A percentile compares a stretch with the other conserved stretches of the same genome.
Conservation (phyloP, 371 early-diverging fungal species). For the Mortierella sp. region DNA sequence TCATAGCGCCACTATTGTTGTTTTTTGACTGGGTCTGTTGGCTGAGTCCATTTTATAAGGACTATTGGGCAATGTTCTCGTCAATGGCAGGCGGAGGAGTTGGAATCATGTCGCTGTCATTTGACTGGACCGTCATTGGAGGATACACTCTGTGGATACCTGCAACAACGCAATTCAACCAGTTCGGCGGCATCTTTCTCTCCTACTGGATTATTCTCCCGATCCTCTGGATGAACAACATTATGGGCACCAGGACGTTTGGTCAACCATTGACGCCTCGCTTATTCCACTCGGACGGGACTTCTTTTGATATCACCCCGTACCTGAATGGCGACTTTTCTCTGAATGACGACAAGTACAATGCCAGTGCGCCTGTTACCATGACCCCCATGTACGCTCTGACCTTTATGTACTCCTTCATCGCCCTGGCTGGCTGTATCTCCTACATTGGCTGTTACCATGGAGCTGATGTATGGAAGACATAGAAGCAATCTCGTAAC, state of each 20-base stretch:
- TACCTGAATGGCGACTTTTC: not conserved
- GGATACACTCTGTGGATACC: not conserved
- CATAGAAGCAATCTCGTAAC: conserved; percentile 7
- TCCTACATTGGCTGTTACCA: conserved; percentile 72
- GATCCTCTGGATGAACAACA: not conserved
- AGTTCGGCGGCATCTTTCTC: not conserved
- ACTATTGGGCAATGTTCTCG: not conserved
- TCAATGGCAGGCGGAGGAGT: not conserved
- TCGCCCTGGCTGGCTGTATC: conserved; percentile 70
- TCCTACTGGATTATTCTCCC: not conserved
- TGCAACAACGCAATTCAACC: not conserved
- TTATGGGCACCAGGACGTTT: not conserved
- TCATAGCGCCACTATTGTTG: conserved; percentile 67
- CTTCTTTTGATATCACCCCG: not conserved
- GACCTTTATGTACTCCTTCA: conserved; percentile 71
- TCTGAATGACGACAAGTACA: conserved; percentile 67
- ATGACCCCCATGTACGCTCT: conserved; percentile 80
- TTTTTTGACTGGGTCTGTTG: conserved; percentile 64
- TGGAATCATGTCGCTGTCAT: not conserved
- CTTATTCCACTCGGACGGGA: not conserved
- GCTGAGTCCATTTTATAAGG: conserved; percentile 40
- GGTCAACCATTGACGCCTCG: not conserved
- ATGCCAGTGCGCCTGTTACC: conserved; percentile 72
- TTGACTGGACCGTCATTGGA: not conserved
- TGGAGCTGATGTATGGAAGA: conserved; percentile 55